Base-by-base conservation (phyloP, 768 basidiomycete genomes). In the Phaeolepiota aurea region DNA sequence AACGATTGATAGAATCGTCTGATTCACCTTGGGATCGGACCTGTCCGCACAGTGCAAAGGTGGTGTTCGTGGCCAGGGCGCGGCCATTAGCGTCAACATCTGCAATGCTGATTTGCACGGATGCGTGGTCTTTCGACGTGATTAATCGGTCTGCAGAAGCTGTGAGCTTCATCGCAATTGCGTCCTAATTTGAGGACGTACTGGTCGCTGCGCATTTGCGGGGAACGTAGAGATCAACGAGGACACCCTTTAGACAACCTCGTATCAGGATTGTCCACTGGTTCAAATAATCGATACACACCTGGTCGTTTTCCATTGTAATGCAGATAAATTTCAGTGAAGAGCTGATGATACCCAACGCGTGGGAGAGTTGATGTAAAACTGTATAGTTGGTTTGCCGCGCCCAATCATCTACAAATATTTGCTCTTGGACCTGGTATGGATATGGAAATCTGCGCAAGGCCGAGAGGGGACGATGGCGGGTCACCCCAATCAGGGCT, bases 161-260 rank as follows among this genome's bases (percentile, higher is more conserved):
- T n/a, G n/a, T n/a, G n/a, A n/a, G n/a, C n/a, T n/a, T n/a, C n/a
- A n/a, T n/a, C n/a, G n/a, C n/a, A n/a, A n/a, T n/a, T n/a, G n/a
- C n/a, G n/a, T n/a, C n/a, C n/a, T 33, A 35, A 30, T 20, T 21
- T 28, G 22, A 45, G 44, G 44, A 79, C 88, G 61, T 59, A 96
- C 92, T 93, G 54, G 92, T 94, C 41, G 93, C 92, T 61, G 91
- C 80, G 66, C 96, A 98, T 69, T 98, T 98, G 77, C 96, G 89
- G 67, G 96, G 96, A 60, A 98, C 93, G 74, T 99, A 99, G 69
- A 99, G 92, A 77, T 98, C 96, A 61, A 99, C 96, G 65, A 99
- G 93, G 63, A 88, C 75, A 70, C 96, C 94, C 30, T 50, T 43
- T 25, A 28, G 32, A 39, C 3, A 13, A 37, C 40, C 40, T 46